Evolutionary conservation across 768 basidiomycete genomes (phyloP).

Genomic region (Tremella mesenterica): DNA sequence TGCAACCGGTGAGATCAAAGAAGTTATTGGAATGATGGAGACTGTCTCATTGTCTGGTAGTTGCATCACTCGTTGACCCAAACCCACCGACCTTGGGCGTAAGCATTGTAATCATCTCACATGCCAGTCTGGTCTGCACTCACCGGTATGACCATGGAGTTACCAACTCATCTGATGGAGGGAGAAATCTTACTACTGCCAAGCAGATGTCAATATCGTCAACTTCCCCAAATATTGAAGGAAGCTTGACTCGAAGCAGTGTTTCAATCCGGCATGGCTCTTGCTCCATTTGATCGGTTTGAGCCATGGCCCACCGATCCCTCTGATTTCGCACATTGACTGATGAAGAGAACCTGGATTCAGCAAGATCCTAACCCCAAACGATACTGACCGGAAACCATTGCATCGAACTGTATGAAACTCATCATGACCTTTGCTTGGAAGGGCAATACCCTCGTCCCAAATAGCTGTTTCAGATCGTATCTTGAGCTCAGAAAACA

Average conservation of each 20-base stretch:
- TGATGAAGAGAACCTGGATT: background rate
- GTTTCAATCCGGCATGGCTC: background rate
- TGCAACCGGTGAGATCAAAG: background rate
- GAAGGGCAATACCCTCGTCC: no score
- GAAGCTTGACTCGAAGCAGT: background rate
- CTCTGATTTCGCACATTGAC: background rate
- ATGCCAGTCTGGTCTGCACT: no score
- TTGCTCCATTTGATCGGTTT: background rate
- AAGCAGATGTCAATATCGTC: background rate
- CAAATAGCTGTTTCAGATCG: no score
- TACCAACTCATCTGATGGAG: background rate
- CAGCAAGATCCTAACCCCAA: no score
- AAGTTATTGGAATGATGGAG: background rate
- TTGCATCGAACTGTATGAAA: no score
- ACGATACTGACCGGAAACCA: no score
- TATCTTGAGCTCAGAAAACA: no score
- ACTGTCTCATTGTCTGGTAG: no score
- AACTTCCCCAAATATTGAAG: background rate
- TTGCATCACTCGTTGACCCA: no score
- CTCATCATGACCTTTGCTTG: no score
- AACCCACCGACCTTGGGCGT: no score
- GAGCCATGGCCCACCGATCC: slow-evolving; percentile 1
- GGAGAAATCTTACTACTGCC: background rate
- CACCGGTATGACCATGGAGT: background rate
- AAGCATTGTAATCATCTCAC: no score